Base-by-base conservation (phyloP, 2,329 filamentous ascomycete species). In the Cyphellophora attinorum region DNA sequence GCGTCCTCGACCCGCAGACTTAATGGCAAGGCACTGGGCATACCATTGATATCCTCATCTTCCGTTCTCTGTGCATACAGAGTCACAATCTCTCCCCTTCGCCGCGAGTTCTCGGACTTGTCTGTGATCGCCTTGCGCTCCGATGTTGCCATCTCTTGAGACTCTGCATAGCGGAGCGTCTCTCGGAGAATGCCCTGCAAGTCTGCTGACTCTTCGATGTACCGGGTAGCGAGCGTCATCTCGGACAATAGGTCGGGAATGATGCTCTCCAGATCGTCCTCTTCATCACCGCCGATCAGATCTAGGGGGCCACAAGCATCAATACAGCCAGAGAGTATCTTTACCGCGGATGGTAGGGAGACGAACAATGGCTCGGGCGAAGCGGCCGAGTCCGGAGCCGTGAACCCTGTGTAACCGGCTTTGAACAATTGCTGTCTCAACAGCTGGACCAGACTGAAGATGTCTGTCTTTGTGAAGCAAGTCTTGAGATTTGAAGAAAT, bases 1-100 rank as follows among this genome's bases (percentile, higher is more conserved):
- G 57, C 56, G 23, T 52, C 49, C 27, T 77, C 41, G 3, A 68
- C 66, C 59, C 80, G 84, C 42, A 86, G 65, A 5, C 85, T 85
- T 2, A 93, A 60, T 23, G 49, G 49, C 31, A 34, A 27, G 35
- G 40, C 14, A 21, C 18, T 14, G 35, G 35, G 12, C 33, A 31
- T 13, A 27, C 30, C 17, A 36, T 33, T 6, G 34, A 30, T 8
- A 13, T 39, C 41, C 31, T 36, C 35, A 11, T 39, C 42, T 5
- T 46, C 33, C 13, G 27, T 30, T n/a, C 38, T 15, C 28, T 47
- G 42, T 10, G 45, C 35, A 31, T 48, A 48, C 13, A 49, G 19
- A 4, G 45, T 49, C 10, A 48, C 35, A 11, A 51, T 47, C 15
- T 35, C 43, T 17, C 46, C 45, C 11, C 37, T 25, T 34, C 18